phyloP scores from a whole-genome alignment of 768 basidiomycete species.

The Kwoniella sp. region DNA sequence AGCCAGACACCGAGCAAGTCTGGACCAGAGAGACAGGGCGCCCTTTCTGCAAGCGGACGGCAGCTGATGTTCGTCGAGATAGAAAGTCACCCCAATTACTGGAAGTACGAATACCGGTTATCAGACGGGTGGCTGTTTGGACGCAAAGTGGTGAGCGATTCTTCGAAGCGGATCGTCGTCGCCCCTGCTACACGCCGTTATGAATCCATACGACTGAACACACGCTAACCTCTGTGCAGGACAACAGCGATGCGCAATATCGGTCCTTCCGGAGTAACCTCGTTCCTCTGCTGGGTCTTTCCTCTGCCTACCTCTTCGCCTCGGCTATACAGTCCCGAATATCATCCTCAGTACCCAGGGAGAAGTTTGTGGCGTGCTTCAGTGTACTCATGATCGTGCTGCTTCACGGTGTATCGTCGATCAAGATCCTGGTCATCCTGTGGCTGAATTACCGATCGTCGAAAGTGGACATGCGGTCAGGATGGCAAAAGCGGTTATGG shows the following conservation, averaged over 20 bases:
- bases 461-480: slow-evolving; percentile 23
- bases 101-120: slow-evolving; percentile 58
- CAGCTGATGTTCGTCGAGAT: background rate
- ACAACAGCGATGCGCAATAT: slow-evolving; percentile 88
- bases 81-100: slow-evolving; percentile 75
- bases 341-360: slow-evolving; percentile 1
- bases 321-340: slow-evolving; percentile 37
- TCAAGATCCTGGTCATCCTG: slow-evolving; percentile 75
- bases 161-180: background rate
- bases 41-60: background rate
- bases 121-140: slow-evolving; percentile 77
- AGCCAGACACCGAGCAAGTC: background rate
- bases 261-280: slow-evolving; percentile 79
- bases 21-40: too few species aligned
- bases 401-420: slow-evolving; percentile 72
- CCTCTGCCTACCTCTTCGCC: slow-evolving; percentile 60
- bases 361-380: slow-evolving; percentile 50
- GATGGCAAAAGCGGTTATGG: slow-evolving; percentile 12
- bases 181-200: too few species aligned
- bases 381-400: slow-evolving; percentile 63
- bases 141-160: slow-evolving; percentile 64
- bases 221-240: slow-evolving; percentile 55
- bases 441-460: slow-evolving; percentile 65
- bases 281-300: slow-evolving; percentile 59
- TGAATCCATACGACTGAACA: too few species aligned